Percentiles rank a stretch among this genome's conserved stretches.
Conservation (phyloP, 345 rosid species). For the sweet orange (Citrus sinensis) region DNA sequence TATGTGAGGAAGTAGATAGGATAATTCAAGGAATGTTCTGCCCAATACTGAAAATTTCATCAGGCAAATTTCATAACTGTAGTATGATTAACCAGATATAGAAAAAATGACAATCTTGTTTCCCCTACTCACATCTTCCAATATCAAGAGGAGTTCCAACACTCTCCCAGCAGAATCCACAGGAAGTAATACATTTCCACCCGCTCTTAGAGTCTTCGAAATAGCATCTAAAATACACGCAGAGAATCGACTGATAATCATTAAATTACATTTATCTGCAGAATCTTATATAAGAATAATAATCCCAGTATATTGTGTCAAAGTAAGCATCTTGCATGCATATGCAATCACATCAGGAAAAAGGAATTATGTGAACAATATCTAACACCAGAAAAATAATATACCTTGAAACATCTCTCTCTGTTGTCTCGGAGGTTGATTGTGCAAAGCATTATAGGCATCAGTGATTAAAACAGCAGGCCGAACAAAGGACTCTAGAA, state of each 20-base stretch:
- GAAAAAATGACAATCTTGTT: not conserved
- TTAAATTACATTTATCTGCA: slow-evolving; percentile 12
- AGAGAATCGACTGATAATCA: slow-evolving; percentile 1
- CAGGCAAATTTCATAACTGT: slow-evolving; percentile 21
- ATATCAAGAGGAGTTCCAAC: slow-evolving; percentile 82
- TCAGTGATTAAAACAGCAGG: slow-evolving; percentile 97
- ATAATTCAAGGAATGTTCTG: slow-evolving; percentile 58
- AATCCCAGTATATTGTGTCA: slow-evolving; percentile 1
- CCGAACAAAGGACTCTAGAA: slow-evolving; percentile 80
- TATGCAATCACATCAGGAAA: not conserved
- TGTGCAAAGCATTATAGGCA: slow-evolving; percentile 87
- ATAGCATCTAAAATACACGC: slow-evolving; percentile 39
- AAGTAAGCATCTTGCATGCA: not conserved
- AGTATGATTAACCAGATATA: slow-evolving; percentile 12
- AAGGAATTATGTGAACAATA: not conserved
- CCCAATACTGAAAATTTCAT: slow-evolving; percentile 62
- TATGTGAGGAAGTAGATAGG: slow-evolving; percentile 89
- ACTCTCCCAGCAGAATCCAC: slow-evolving; percentile 91
- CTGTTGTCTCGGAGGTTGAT: slow-evolving; percentile 73
- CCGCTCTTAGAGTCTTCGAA: slow-evolving; percentile 69
- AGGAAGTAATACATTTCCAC: slow-evolving; percentile 90
- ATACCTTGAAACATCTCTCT: slow-evolving; percentile 63
- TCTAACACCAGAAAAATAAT: slow-evolving; percentile 26
- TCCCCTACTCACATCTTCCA: slow-evolving; percentile 68
- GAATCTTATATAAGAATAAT: not conserved